Conservation (phyloP, 208 protist genomes). For the Crithidia thermophila region DNA sequence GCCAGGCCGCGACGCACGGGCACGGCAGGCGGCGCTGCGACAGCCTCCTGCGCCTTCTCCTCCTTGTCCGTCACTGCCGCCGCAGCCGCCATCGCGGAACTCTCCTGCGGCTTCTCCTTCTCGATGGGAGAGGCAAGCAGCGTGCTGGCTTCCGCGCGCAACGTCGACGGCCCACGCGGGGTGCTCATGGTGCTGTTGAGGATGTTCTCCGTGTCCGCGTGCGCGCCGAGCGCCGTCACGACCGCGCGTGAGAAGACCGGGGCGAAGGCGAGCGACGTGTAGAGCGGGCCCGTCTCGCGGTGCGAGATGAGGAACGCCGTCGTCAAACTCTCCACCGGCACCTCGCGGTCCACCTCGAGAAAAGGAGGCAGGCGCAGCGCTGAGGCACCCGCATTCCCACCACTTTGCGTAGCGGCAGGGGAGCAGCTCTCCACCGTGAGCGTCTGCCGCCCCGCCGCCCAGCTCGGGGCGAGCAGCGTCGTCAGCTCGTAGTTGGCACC, state of each 20-base stretch:
- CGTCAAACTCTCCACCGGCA: slow-evolving; percentile 62
- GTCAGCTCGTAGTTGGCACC: slow-evolving; percentile 64
- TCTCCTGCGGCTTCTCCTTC: background rate
- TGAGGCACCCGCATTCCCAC: background rate
- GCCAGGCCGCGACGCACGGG: slow-evolving; percentile 20
- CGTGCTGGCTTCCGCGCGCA: slow-evolving; percentile 12
- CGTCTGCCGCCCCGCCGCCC: slow-evolving; percentile 64
- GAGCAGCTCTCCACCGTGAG: slow-evolving; percentile 54
- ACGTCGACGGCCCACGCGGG: slow-evolving; percentile 11
- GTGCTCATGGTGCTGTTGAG: slow-evolving; percentile 43
- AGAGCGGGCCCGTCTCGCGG: slow-evolving; percentile 64
- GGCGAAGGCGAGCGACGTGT: slow-evolving; percentile 77
- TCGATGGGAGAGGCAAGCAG: background rate
- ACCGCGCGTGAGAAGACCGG: slow-evolving; percentile 60
- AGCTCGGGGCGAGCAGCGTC: slow-evolving; percentile 58
- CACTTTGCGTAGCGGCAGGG: background rate
- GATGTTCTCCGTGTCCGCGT: slow-evolving; percentile 55
- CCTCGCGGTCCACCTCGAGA: slow-evolving; percentile 71
- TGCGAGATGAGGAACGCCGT: slow-evolving; percentile 72
- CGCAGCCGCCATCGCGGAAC: background rate
- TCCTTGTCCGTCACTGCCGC: background rate
- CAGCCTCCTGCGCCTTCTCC: background rate
- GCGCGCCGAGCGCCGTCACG: slow-evolving; percentile 33
- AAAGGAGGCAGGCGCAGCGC: slow-evolving; percentile 54
- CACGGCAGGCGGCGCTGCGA: background rate